Evolutionary conservation across 1,284 basidiomycete species (phyloP).

Genomic region (Exsudoporus floridanus): DNA sequence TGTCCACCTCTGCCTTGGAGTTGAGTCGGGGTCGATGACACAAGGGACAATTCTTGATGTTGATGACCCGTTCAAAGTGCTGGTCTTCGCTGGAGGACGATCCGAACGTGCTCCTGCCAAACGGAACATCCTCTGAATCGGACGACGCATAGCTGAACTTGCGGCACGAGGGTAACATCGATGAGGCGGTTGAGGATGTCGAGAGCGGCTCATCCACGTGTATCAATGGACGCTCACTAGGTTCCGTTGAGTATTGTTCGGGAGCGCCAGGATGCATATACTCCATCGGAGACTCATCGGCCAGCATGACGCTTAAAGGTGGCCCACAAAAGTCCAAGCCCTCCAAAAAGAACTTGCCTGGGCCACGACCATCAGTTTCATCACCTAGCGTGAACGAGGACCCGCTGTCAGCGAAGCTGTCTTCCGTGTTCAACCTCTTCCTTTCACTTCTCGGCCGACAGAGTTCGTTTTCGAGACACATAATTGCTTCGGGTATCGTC

Average conservation of each 20-base stretch:
- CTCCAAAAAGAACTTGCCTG: slow-evolving; percentile 42
- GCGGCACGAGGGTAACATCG: slow-evolving; percentile 20
- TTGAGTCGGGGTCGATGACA: slow-evolving; percentile 87
- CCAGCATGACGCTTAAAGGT: slow-evolving; percentile 31
- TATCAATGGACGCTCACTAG: slow-evolving; percentile 44
- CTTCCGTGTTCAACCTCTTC: slow-evolving; percentile 52
- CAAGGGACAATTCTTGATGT: slow-evolving; percentile 90
- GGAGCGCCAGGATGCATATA: slow-evolving; percentile 19
- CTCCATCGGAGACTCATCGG: slow-evolving; percentile 28
- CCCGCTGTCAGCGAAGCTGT: slow-evolving; percentile 35
- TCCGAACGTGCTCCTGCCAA: slow-evolving; percentile 2
- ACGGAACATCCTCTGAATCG: slow-evolving; percentile 45
- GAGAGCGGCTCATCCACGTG: slow-evolving; percentile 34
- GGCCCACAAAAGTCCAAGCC: slow-evolving; percentile 67
- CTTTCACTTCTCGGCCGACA: slow-evolving; percentile 70
- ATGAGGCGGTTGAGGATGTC: slow-evolving; percentile 19
- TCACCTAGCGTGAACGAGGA: slow-evolving; percentile 47
- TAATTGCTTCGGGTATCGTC: slow-evolving; percentile 76
- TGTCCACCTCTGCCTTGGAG: slow-evolving; percentile 88
- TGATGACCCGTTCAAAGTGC: slow-evolving; percentile 87
- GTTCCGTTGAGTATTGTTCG: slow-evolving; percentile 42
- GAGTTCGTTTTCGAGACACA: slow-evolving; percentile 80
- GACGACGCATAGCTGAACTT: slow-evolving; percentile 41
- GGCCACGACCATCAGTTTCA: slow-evolving; percentile 16
- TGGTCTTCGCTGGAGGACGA: slow-evolving; percentile 36